Percentiles rank a stretch among this genome's conserved stretches.
phyloP scores from a whole-genome alignment of 179 eudicot genomes.

The Corrigiola litoralis region DNA sequence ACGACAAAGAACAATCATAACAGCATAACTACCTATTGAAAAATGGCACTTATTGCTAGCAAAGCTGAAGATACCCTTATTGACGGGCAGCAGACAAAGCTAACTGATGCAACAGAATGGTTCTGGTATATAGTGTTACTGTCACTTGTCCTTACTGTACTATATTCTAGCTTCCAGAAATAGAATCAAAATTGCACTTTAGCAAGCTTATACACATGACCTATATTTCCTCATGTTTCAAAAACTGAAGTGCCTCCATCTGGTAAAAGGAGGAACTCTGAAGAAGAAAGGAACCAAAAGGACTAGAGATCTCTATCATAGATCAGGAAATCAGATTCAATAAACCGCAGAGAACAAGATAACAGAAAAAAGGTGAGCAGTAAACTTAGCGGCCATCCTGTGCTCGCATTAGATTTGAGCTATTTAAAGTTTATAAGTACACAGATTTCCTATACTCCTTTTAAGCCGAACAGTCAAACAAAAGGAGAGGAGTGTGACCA shows the following conservation, averaged over 20 bases:
- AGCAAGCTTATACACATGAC: too few species aligned
- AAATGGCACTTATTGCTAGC: too few species aligned
- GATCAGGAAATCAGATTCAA: not conserved
- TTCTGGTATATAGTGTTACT: too few species aligned
- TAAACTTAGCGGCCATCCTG: not conserved
- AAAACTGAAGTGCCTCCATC: not conserved
- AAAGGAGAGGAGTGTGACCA: constrained; percentile 7
- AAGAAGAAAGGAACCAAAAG: not conserved
- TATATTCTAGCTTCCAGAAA: too few species aligned
- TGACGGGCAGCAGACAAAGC: too few species aligned
- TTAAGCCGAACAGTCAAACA: not conserved
- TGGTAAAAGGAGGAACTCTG: not conserved
- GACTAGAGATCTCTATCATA: not conserved
- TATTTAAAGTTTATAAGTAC: constrained; percentile 11
- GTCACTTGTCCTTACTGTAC: too few species aligned
- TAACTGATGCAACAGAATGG: too few species aligned
- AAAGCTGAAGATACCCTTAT: too few species aligned
- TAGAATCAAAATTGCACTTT: too few species aligned
- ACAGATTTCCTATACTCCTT: constrained; percentile 9
- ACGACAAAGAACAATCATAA: too few species aligned
- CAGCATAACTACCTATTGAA: too few species aligned
- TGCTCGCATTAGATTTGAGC: constrained; percentile 15
- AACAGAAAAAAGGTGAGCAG: not conserved
- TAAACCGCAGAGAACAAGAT: not conserved
- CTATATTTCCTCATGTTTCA: too few species aligned